These are phyloP conservation scores for Leccinum sublutescens DNA, from an alignment of 768 basidiomycete species.

Conservation along the genomic window DNA sequence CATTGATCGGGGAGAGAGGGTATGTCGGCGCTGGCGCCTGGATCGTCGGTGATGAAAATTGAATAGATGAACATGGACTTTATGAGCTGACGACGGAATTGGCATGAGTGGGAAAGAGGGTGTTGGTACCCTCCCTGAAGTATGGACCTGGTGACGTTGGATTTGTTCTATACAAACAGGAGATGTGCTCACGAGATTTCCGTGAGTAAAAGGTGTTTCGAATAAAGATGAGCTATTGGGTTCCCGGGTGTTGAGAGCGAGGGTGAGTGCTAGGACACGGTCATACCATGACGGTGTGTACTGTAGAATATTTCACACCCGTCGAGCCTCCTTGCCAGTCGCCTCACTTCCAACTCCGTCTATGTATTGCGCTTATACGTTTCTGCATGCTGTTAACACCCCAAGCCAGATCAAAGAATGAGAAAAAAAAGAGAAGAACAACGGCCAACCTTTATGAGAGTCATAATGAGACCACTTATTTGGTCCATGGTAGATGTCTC, in stretches of 20 bases:
- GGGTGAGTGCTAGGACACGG: too few species aligned
- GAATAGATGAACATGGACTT: conserved; percentile 99
- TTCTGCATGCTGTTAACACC: conserved; percentile 57
- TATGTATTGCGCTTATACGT: conserved; percentile 58
- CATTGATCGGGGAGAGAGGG: conserved; percentile 79
- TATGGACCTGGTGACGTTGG: conserved; percentile 52
- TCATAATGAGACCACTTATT: conserved; percentile 46
- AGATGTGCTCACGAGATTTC: conserved; percentile 43
- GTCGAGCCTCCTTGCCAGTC: conserved; percentile 58
- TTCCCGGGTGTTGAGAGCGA: too few species aligned
- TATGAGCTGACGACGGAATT: conserved; percentile 72
- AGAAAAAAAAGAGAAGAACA: not conserved
- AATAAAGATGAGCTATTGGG: too few species aligned
- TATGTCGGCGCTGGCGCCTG: conserved; percentile 78
- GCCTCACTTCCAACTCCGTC: conserved; percentile 55
- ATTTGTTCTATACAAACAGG: conserved; percentile 1
- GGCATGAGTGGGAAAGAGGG: conserved; percentile 85
- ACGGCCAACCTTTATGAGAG: conserved; percentile 39
- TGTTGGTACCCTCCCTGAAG: conserved; percentile 94
- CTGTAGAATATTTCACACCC: conserved; percentile 51
- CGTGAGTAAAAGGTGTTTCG: conserved; percentile 26
- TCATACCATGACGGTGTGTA: not conserved
- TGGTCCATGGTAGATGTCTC: conserved; percentile 53
- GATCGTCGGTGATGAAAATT: conserved; percentile 97
- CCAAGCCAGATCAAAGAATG: conserved; percentile 41